Conservation (phyloP, 2,329 filamentous ascomycete genomes). For the Fusarium abutilonis region DNA sequence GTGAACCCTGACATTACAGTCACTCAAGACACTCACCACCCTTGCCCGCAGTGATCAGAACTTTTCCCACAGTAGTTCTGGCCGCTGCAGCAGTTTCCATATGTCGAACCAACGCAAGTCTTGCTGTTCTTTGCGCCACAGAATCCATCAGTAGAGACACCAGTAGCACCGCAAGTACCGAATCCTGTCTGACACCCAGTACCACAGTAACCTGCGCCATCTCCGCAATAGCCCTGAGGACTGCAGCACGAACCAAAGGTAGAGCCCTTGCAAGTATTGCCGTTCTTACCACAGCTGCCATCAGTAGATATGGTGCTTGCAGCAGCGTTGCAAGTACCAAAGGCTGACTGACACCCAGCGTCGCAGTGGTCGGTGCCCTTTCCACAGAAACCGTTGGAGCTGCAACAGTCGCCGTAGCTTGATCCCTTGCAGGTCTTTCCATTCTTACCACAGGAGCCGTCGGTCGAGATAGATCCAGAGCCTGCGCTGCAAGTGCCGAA, state of each 20-base stretch:
- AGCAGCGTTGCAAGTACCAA: neutral
- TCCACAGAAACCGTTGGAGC: neutral
- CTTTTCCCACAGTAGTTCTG: neutral
- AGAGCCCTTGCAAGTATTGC: conserved; percentile 7
- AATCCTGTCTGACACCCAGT: conserved; percentile 4
- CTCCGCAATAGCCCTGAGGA: neutral
- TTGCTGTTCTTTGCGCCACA: neutral
- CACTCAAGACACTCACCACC: neutral
- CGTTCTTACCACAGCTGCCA: conserved; percentile 3
- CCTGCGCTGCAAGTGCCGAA: neutral
- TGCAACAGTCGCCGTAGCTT: neutral
- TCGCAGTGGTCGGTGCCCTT: neutral
- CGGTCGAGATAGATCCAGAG: neutral
- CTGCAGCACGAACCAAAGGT: conserved; percentile 1
- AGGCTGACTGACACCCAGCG: neutral
- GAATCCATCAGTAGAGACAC: neutral
- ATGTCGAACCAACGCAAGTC: neutral
- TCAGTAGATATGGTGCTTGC: neutral
- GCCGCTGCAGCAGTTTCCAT: neutral
- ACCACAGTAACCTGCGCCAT: neutral
- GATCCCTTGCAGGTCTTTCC: neutral
- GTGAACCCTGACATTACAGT: neutral
- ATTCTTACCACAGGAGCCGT: neutral
- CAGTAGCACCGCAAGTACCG: neutral
- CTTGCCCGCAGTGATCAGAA: neutral